A percentile compares a stretch with the other conserved stretches of the same genome.
These are phyloP conservation scores for Lycium barbarum DNA, from an alignment of 257 asterid species.

Conservation along the genomic window DNA sequence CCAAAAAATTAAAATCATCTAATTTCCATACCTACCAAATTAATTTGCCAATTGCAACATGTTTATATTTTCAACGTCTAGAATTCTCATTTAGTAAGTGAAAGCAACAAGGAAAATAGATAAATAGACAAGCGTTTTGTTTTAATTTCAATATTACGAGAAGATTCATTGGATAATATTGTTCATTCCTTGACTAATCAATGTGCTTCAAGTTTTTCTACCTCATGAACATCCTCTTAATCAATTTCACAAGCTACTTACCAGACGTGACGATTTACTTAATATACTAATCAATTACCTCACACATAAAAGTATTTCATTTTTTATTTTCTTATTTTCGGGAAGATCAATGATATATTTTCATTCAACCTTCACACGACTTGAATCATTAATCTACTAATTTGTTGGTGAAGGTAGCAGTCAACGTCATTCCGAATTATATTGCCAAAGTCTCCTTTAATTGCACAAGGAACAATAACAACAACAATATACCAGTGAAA, in stretches of 20 bases:
- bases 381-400: not conserved
- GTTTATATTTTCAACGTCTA: not conserved
- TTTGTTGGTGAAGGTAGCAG: not conserved
- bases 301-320: not conserved
- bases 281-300: too few relatives aligned
- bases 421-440: not conserved
- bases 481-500: too few relatives aligned
- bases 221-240: not conserved
- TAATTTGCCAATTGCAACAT: not conserved
- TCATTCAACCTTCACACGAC: not conserved
- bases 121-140: not conserved
- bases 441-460: not conserved
- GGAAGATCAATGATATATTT: too few relatives aligned
- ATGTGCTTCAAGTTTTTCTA: not conserved
- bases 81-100: not conserved
- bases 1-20: too few relatives aligned
- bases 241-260: not conserved
- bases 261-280: not conserved
- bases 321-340: not conserved
- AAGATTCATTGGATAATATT: slow-evolving; percentile 19
- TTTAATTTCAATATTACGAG: not conserved
- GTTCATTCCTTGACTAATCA: slow-evolving; percentile 15
- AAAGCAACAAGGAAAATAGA: slow-evolving; percentile 25
- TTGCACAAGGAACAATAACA: not conserved
- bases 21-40: too few relatives aligned